Base-by-base conservation (phyloP, 1,284 basidiomycete species). In the Moesziomyces globuligerus region DNA sequence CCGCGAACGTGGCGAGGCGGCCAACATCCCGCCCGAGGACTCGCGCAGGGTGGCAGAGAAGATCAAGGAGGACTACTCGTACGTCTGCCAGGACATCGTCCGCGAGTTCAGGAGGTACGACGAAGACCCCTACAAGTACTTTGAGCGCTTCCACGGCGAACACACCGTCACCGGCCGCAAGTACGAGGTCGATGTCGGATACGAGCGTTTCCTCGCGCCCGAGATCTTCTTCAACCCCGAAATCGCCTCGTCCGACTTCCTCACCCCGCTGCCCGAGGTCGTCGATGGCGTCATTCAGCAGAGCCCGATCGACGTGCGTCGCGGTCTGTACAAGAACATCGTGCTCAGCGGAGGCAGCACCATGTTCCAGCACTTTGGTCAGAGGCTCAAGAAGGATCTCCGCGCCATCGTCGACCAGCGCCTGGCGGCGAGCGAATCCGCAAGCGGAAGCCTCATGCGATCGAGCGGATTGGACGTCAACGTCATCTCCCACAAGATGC, bases 221-320 rank as follows among this genome's bases (percentile, higher is more conserved):
- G 96, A 98, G 83, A 96, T 98, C 82, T 98, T 98, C 86, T 98
- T 98, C 88, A 98, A 98, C 85, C 96, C 96, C 11, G 96, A 98
- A 83, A 97, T 99, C 77, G 93, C 91, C 83, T 95, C 92, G 0
- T 96, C 93, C 43, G 96, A 99, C 84, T 99, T 98, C 87, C 85
- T 99, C 64, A 98, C 95, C 2, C 96, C 96, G 4, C 87, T 99
- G 3, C 94, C 96, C 0, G 90, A 97, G 71, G 93, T 99, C 39
- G 96, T 99, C 55, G 96, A 99, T 79, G 89, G 89, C 55, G 95
- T 97, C 60, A 98, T 99, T 74, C 93, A 96, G 83, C 88, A 92
- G 58, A 94, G 92, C 9, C 96, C 96, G 13, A 98, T 97, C 61
- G 94, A 97, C 83, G 93, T 95, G 43, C 88, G 94, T 70, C 88